Conservation (phyloP, 2,329 filamentous ascomycete species). For the Phialemoniopsis sp. region DNA sequence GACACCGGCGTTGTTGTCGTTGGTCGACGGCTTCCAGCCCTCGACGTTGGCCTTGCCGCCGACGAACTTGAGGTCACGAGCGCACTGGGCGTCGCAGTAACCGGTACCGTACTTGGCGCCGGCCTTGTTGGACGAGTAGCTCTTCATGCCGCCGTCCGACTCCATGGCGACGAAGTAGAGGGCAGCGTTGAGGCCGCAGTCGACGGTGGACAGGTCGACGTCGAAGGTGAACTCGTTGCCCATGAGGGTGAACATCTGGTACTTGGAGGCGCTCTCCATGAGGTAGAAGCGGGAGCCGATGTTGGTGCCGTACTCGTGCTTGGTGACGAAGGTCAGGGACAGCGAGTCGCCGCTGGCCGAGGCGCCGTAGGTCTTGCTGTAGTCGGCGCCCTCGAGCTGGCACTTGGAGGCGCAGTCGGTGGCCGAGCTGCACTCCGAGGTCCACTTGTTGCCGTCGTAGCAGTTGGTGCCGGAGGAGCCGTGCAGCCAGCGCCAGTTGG, state of each 20-base stretch:
- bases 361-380: constrained; percentile 38
- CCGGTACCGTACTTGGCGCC: constrained; percentile 34
- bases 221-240: too few relatives aligned
- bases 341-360: constrained; percentile 36
- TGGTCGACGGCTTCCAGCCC: constrained; percentile 37
- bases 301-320: constrained; percentile 30
- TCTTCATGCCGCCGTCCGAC: constrained; percentile 41
- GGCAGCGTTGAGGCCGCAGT: constrained; percentile 62
- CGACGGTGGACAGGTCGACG: background rate
- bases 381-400: constrained; percentile 38
- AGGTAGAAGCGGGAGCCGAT: constrained; percentile 48
- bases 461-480: constrained; percentile 35
- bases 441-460: constrained; percentile 34
- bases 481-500: constrained; percentile 50
- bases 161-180: constrained; percentile 57
- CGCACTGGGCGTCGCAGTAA: too few relatives aligned
- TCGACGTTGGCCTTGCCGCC: constrained; percentile 38
- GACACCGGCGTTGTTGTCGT: constrained; percentile 41
- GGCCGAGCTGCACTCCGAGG: constrained; percentile 27
- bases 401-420: constrained; percentile 33
- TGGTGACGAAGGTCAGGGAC: constrained; percentile 43
- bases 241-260: constrained; percentile 53
- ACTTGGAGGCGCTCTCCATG: constrained; percentile 46
- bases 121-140: constrained; percentile 33
- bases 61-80: constrained; percentile 2